Evolutionary conservation across 1,139 yeast species (phyloP).

Genomic region (Debaryomyces subglobosus): DNA sequence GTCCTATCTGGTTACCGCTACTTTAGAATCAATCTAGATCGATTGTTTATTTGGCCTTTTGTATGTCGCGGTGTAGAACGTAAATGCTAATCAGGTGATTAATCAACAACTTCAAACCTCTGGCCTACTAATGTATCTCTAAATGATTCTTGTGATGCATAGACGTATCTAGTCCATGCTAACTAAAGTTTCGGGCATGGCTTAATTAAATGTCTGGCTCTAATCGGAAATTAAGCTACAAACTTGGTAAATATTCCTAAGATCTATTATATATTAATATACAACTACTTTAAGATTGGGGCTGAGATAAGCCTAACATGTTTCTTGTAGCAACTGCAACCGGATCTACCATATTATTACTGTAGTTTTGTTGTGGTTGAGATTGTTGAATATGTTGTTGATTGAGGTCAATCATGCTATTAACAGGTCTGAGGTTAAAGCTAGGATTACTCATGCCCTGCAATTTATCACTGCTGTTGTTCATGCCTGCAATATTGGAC

Average conservation of each 20-base stretch:
- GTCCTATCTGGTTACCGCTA: not conserved
- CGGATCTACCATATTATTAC: conserved; percentile 8
- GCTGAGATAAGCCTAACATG: conserved; percentile 3
- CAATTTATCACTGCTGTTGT: conserved; percentile 7
- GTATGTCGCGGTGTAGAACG: conserved; percentile 1
- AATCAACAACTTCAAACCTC: not conserved
- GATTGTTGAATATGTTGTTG: conserved; percentile 15
- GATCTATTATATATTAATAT: conserved; percentile 1
- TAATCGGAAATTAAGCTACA: not conserved
- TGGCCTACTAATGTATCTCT: not conserved
- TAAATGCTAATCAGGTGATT: not conserved
- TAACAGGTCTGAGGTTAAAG: conserved; percentile 31
- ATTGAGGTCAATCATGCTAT: conserved; percentile 41
- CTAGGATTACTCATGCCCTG: conserved; percentile 11
- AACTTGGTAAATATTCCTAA: not conserved
- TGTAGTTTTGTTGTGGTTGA: conserved; percentile 1
- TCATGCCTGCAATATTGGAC: conserved; percentile 34
- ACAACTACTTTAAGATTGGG: conserved; percentile 4
- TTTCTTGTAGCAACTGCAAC: conserved; percentile 7
- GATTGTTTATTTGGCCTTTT: conserved; percentile 1
- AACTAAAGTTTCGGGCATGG: not conserved
- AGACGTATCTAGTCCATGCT: not conserved
- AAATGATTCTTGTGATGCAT: not conserved
- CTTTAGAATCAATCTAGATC: not conserved
- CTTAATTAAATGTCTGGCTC: too few relatives aligned